Base-by-base conservation (phyloP, 2,329 filamentous ascomycete species). In the Aureobasidium sp. region DNA sequence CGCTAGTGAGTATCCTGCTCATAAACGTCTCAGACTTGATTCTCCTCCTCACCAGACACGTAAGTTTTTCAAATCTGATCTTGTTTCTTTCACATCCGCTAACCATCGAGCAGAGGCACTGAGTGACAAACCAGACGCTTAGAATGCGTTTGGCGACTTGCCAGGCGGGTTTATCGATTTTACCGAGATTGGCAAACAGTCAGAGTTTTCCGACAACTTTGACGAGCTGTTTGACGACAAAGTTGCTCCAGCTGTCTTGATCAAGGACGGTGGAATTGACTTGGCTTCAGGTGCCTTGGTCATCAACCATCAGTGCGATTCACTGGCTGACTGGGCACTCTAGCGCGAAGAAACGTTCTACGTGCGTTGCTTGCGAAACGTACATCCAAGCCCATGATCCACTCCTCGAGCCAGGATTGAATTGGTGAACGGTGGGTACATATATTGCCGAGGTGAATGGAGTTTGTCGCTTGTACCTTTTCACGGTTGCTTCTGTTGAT, bases 1-100 rank as follows among this genome's bases (percentile, higher is more conserved):
- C 6, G 57, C 57, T 11, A 61, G 57, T 47, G 57, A 61, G 57
- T 61, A 61, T 52, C 47, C 57, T 25, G 37, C 45, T 34, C 45
- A 51, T n/a, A 61, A 61, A 27, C 45, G 47, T n/a, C 37, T 27
- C 17, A 51, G 45, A 51, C 36, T 52, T 44, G 57, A 61, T 47
- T 20, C 47, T 25, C 45, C 37, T 52, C 20, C 41, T 20, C 34
- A 34, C 5, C 56, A 59, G 45, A 20, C 56, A 31, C 27, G 57
- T 59, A 41, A 59, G 56, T 37, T 14, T n/a, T 11, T 5, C 2
- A 29, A 5, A 9, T n/a, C 2, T 12, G 3, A 11, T 3, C 12
- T 17, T 27, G 12, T 14, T 41, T 34, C 5, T 27, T 2, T 12
- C 7, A 45, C 52, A 44, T 7, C 5, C 2, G 5, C 45, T 47